A percentile compares a stretch with the other conserved stretches of the same genome.
Evolutionary conservation across 768 basidiomycete species (phyloP).

Genomic region (Boletus pseudo-olivaceus): DNA sequence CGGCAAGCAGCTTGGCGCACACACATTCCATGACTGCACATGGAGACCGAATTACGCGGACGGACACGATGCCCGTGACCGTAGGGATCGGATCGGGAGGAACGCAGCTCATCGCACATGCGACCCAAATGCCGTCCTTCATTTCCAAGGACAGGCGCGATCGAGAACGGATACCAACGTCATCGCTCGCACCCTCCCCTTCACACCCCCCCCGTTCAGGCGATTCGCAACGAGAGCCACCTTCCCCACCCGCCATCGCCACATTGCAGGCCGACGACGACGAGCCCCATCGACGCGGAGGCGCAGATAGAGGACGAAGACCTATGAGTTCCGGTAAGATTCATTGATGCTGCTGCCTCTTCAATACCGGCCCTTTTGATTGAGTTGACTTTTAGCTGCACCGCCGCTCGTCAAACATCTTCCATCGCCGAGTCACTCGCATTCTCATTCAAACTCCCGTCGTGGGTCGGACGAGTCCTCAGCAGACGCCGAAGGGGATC

Average conservation of each 20-base stretch:
- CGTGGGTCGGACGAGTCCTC: slow-evolving; percentile 28
- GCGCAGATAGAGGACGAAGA: slow-evolving; percentile 26
- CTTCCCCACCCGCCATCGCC: slow-evolving; percentile 32
- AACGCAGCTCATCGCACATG: slow-evolving; percentile 25
- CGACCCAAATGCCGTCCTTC: slow-evolving; percentile 22
- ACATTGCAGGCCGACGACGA: slow-evolving; percentile 29
- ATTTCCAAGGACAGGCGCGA: slow-evolving; percentile 27
- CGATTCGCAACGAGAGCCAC: slow-evolving; percentile 28
- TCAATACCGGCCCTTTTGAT: slow-evolving; percentile 2
- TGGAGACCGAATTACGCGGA: slow-evolving; percentile 23
- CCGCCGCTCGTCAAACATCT: slow-evolving; percentile 22
- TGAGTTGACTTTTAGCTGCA: slow-evolving; percentile 8
- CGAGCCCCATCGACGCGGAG: slow-evolving; percentile 18
- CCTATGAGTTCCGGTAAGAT: slow-evolving; percentile 29
- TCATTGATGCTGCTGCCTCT: neutral
- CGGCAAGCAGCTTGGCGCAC: slow-evolving; percentile 9
- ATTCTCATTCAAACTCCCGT: slow-evolving; percentile 23
- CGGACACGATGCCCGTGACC: slow-evolving; percentile 33
- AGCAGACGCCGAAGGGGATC: slow-evolving; percentile 30
- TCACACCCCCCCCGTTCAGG: slow-evolving; percentile 10
- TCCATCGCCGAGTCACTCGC: slow-evolving; percentile 24
- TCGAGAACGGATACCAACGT: slow-evolving; percentile 25
- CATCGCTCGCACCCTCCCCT: slow-evolving; percentile 21
- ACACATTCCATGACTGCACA: slow-evolving; percentile 20
- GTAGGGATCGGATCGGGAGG: slow-evolving; percentile 23